Conservation (phyloP, 106 monocot genomes). For the Apostasia shenzhenica region DNA sequence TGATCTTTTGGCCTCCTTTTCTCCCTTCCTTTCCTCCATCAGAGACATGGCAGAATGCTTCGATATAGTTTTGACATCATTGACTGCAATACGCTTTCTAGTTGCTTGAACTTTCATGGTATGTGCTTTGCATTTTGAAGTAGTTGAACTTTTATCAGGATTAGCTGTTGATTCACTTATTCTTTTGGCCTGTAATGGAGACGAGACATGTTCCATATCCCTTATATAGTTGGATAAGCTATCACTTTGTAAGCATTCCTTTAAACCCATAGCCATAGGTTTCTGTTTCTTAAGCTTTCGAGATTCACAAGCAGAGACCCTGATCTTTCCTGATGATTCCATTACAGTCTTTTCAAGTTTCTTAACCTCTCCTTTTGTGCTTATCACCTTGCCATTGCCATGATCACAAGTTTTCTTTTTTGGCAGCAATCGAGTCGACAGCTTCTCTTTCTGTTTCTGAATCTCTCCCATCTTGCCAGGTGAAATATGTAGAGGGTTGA, state of each 20-base stretch:
- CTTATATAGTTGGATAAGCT: background rate
- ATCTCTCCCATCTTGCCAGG: constrained; percentile 5
- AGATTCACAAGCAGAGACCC: background rate
- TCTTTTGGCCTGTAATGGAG: background rate
- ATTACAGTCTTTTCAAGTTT: background rate
- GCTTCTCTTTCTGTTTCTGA: background rate
- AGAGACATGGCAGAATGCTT: background rate
- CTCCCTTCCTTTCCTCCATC: constrained; percentile 2
- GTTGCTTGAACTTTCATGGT: background rate
- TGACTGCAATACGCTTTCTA: background rate
- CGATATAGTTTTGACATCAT: background rate
- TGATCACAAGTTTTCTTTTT: constrained; percentile 1
- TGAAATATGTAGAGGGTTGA: constrained; percentile 15
- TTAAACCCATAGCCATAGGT: background rate
- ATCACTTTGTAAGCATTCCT: background rate
- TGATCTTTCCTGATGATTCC: background rate
- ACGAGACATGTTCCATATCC: background rate
- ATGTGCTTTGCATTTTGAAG: background rate
- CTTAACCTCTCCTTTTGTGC: constrained; percentile 1
- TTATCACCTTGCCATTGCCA: background rate
- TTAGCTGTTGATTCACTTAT: background rate
- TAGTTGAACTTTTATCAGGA: background rate
- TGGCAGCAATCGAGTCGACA: background rate
- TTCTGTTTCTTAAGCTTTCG: background rate
- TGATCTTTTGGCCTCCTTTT: background rate